Base-by-base conservation (phyloP, 495 filamentous ascomycete genomes). In the Neurospora sp. region DNA sequence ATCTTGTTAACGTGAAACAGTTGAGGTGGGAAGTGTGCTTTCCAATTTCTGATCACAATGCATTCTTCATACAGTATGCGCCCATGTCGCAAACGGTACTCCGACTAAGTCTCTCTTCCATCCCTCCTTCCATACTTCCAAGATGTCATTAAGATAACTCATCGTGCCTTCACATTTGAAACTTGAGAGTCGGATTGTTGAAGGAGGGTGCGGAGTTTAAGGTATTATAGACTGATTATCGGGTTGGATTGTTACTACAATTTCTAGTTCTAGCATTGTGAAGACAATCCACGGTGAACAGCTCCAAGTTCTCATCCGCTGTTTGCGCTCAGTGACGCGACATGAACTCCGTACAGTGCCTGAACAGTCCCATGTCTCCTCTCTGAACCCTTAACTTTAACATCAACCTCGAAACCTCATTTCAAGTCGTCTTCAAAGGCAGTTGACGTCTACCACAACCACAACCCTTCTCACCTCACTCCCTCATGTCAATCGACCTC, bases 401-500 rank as follows among this genome's bases (percentile, higher is more conserved):
- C 54, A 34, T 62, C 54, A 34, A 19, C 54, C 54, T 9, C 28
- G 54, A 66, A 66, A 66, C 54, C 54, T 34, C 54, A 66, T 28
- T 17, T 34, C 6, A 66, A 66, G 28, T 62, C 15, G 54, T 62
- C 54, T 19, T 34, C 28, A 66, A 19, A 31, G 54, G 34, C 28
- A 66, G 15, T 15, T 9, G 54, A 15, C 2, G 54, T 28, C 28
- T 13, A 34, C 13, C 6, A 66, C 54, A 66, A 4, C 28, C 13
- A 66, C 28, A 19, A 66, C 54, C 54, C 3, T 0, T 66, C 15
- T 19, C 28, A 66, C 13, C 34, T 40, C 39, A 38, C 54, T 59
- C 39, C 43, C 69, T 37, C 73, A 99, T 99, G 96, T 98, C 96
- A 74, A 94, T 99, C 84, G 93, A 97, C 77, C 90, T 99, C 78